Conservation (phyloP, 2,329 filamentous ascomycete species). For the Pezicula neosporulosa region DNA sequence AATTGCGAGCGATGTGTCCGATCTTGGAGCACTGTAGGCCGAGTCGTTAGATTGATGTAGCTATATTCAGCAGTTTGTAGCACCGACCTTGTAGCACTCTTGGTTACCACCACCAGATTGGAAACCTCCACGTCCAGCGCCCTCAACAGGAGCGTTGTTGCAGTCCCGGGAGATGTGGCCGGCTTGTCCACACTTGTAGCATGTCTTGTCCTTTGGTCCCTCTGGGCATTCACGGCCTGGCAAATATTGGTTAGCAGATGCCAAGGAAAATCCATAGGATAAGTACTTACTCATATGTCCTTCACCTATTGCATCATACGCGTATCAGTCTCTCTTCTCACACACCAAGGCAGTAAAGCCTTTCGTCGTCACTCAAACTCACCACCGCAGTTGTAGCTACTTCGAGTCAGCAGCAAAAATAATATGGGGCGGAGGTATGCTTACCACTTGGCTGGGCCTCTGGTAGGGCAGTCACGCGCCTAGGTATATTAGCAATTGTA, state of each 20-base stretch:
- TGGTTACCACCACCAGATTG: slow-evolving; percentile 39
- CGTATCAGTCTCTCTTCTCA: slow-evolving; percentile 23
- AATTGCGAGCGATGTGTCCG: slow-evolving; percentile 94
- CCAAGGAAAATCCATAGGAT: slow-evolving; percentile 4
- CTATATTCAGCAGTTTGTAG: slow-evolving; percentile 2
- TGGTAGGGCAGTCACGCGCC: slow-evolving; percentile 84
- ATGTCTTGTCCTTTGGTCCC: slow-evolving; percentile 82
- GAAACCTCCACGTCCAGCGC: slow-evolving; percentile 24
- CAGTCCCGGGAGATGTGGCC: slow-evolving; percentile 88
- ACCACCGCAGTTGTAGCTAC: slow-evolving; percentile 80
- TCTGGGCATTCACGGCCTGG: slow-evolving; percentile 85
- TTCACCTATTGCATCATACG: slow-evolving; percentile 40
- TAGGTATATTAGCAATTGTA: slow-evolving; percentile 28
- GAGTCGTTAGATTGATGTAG: slow-evolving; percentile 4
- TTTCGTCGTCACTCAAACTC: slow-evolving; percentile 34
- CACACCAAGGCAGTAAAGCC: slow-evolving; percentile 10
- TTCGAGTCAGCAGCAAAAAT: slow-evolving; percentile 7
- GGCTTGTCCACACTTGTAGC: slow-evolving; percentile 74
- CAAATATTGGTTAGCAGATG: slow-evolving; percentile 16
- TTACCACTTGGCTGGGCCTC: slow-evolving; percentile 79
- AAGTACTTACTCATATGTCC: slow-evolving; percentile 72
- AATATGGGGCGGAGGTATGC: slow-evolving; percentile 24
- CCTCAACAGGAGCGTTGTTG: slow-evolving; percentile 28
- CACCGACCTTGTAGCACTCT: slow-evolving; percentile 80
- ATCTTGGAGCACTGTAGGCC: slow-evolving; percentile 74